Evolutionary conservation across 2,329 filamentous ascomycete species (phyloP), one percentile per base, ranked within the genome.

Genomic region (Cladophialophora bantiana): DNA sequence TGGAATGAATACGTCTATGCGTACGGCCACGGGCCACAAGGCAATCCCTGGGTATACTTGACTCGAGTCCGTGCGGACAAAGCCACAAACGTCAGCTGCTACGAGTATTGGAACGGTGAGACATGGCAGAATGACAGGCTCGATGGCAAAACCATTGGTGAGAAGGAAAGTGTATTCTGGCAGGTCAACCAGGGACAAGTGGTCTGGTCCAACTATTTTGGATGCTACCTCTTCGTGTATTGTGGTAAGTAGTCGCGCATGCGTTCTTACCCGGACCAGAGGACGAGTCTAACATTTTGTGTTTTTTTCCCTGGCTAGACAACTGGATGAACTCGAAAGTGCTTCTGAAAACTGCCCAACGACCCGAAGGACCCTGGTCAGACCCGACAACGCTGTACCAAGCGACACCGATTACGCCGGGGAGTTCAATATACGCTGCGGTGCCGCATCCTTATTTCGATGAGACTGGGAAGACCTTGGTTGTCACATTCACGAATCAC

Each of bases 111-210:
- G 71, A 73, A 74, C 59, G 72, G 72, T 9, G 48, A 63, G 7
- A 38, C 32, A 15, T 73, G 70, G 70, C 70, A 71, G 61, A 63
- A 20, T 5, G 70, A 72, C 34, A 54, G 62, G 36, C 62, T 72
- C 50, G 31, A 64, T 9, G 62, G 63, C 1, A 68, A 38, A 20
- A 31, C 65, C 2, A 40, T 72, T 1, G 67, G 68, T n/a, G 70
- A 72, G 42, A 73, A 71, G 42, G 69, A 73, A 62, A 71, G 70
- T 36, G 64, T 74, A 10, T 74, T 74, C 53, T 73, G 72, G 72
- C 70, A 73, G 56, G 66, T 73, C 68, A 73, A 74, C 52, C 72
- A 74, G 59, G 72, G 72, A 7, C 71, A 73, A 59, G 69, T 74
- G n/a, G 53, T 74, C 35, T 74, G 67, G 64, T 73, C 71, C 20